Conservation (phyloP, 1,284 basidiomycete genomes). For the Bondarzewia mesenterica region DNA sequence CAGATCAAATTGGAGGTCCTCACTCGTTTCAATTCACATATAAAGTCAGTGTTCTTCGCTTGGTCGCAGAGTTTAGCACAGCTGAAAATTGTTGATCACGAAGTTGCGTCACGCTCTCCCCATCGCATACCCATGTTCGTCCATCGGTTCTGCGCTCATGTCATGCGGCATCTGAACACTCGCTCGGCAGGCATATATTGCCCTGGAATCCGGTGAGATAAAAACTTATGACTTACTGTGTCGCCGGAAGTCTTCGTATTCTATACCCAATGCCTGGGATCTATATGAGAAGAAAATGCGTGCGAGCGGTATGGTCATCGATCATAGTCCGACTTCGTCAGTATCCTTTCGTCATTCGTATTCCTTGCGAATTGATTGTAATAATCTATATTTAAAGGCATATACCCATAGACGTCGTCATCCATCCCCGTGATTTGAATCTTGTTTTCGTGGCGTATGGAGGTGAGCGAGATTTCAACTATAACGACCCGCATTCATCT, state of each 20-base stretch:
- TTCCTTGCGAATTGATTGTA: slow-evolving; percentile 5
- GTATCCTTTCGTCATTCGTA: slow-evolving; percentile 15
- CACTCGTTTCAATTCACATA: slow-evolving; percentile 39
- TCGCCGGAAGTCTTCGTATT: slow-evolving; percentile 54
- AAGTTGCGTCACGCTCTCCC: slow-evolving; percentile 58
- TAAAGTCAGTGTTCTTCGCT: slow-evolving; percentile 29
- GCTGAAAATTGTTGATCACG: slow-evolving; percentile 8
- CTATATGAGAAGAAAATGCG: slow-evolving; percentile 63
- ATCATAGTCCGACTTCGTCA: slow-evolving; percentile 33
- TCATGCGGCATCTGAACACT: slow-evolving; percentile 1
- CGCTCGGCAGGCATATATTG: slow-evolving; percentile 45
- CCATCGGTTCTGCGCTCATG: slow-evolving; percentile 11
- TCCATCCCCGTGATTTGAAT: slow-evolving; percentile 80
- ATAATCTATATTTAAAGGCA: slow-evolving; percentile 22
- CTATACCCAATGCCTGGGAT: slow-evolving; percentile 69
- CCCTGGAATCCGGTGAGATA: slow-evolving; percentile 48
- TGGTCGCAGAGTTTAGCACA: background rate
- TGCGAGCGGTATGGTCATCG: slow-evolving; percentile 37
- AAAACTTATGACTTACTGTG: slow-evolving; percentile 68
- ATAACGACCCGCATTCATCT: too few relatives aligned
- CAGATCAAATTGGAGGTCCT: slow-evolving; percentile 47
- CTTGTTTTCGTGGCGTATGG: slow-evolving; percentile 77
- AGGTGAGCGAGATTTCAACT: slow-evolving; percentile 33
- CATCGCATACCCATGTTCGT: slow-evolving; percentile 72
- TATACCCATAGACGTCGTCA: slow-evolving; percentile 49